These are phyloP conservation scores for Juncus effusus DNA, from an alignment of 176 grass and related monocot genomes.

Conservation along the genomic window DNA sequence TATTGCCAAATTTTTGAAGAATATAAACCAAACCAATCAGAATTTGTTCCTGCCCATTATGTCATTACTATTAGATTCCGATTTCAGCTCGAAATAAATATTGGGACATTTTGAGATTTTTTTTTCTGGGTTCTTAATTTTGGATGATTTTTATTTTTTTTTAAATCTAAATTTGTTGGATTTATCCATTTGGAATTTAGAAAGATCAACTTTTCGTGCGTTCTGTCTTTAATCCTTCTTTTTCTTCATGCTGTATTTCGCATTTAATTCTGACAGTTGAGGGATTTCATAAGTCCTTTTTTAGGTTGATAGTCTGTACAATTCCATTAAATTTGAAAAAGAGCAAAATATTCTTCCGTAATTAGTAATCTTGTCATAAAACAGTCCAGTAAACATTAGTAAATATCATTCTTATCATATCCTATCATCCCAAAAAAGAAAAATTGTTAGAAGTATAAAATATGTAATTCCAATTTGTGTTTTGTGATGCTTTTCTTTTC, in stretches of 20 bases:
- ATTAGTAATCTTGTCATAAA: not conserved
- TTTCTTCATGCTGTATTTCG: not conserved
- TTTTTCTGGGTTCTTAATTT: conserved; percentile 8
- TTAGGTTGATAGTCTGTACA: not conserved
- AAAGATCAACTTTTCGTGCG: conserved; percentile 2
- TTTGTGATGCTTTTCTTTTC: no score
- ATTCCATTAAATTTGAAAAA: not conserved
- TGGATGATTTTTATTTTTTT: not conserved
- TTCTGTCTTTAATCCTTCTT: not conserved
- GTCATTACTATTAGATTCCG: not conserved
- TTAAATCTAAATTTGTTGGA: not conserved
- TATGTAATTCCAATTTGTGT: no score
- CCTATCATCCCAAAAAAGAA: not conserved
- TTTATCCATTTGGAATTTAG: not conserved
- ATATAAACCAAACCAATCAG: not conserved
- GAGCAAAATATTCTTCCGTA: conserved; percentile 1
- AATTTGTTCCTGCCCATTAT: no score
- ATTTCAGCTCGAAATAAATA: no score
- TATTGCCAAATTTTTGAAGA: conserved; percentile 1
- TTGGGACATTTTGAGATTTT: not conserved
- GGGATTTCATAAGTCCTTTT: conserved; percentile 18
- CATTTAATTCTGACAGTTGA: conserved; percentile 25
- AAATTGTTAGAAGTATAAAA: no score
- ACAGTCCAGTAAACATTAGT: not conserved
- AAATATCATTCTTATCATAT: conserved; percentile 9